phyloP scores from a whole-genome alignment of 768 basidiomycete species.

The Mycena epipterygia region DNA sequence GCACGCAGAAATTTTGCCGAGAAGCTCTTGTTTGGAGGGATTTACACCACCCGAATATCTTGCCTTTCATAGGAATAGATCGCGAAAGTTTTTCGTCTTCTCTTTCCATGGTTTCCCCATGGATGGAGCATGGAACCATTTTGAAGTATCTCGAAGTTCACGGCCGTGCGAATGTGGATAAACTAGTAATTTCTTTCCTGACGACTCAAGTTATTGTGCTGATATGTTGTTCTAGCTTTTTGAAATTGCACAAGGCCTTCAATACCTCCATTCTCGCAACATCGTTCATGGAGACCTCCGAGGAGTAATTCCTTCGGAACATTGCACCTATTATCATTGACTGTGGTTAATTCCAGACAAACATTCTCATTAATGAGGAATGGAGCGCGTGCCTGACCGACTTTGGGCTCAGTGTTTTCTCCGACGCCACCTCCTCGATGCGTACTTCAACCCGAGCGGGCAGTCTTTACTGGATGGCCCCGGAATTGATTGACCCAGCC shows the following conservation, averaged over 20 bases:
- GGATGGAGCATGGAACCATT: slow-evolving; percentile 46
- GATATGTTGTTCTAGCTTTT: slow-evolving; percentile 17
- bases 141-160: slow-evolving; percentile 37
- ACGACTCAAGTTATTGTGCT: neutral
- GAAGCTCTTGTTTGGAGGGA: slow-evolving; percentile 47
- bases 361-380: slow-evolving; percentile 49
- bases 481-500: slow-evolving; percentile 48
- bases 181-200: slow-evolving; percentile 21
- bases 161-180: slow-evolving; percentile 36
- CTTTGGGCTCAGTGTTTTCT: slow-evolving; percentile 49
- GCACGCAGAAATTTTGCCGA: slow-evolving; percentile 40
- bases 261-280: slow-evolving; percentile 37
- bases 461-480: slow-evolving; percentile 51
- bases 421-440: slow-evolving; percentile 42
- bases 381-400: slow-evolving; percentile 50
- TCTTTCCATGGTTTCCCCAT: slow-evolving; percentile 46
- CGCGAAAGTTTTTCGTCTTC: slow-evolving; percentile 37
- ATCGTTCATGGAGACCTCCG: slow-evolving; percentile 40
- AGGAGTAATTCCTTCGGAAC: slow-evolving; percentile 17
- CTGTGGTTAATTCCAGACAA: slow-evolving; percentile 33
- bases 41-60: slow-evolving; percentile 43
- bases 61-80: slow-evolving; percentile 46
- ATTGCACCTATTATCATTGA: neutral
- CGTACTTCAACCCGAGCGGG: slow-evolving; percentile 43
- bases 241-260: slow-evolving; percentile 40